Conservation (phyloP, 176 grass and related monocot genomes). For the Elymus sibiricus region DNA sequence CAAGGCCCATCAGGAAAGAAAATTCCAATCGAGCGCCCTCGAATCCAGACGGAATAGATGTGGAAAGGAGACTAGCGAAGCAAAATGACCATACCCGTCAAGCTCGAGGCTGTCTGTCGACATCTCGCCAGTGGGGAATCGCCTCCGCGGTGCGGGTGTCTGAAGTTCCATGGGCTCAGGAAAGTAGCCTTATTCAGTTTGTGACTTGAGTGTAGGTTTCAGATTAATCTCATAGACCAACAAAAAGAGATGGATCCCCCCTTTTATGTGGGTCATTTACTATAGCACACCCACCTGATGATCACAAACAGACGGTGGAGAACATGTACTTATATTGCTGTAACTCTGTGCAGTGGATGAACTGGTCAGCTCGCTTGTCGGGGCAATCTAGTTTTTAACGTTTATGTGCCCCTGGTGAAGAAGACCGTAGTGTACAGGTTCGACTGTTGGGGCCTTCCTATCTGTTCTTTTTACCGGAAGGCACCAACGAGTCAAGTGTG, state of each 20-base stretch:
- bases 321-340: conserved; percentile 52
- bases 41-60: too few species aligned
- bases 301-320: conserved; percentile 30
- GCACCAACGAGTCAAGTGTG: conserved; percentile 14
- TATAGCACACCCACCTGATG: conserved; percentile 46
- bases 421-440: conserved; percentile 52
- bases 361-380: conserved; percentile 27
- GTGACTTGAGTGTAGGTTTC: conserved; percentile 53
- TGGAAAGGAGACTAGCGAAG: too few species aligned
- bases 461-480: conserved; percentile 55
- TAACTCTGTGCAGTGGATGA: conserved; percentile 40
- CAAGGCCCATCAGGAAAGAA: too few species aligned
- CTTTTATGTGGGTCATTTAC: conserved; percentile 43
- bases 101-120: too few species aligned
- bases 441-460: conserved; percentile 31
- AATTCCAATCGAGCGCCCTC: too few species aligned
- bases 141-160: too few species aligned
- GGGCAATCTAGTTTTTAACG: conserved; percentile 49
- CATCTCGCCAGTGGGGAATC: too few species aligned
- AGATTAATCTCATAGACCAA: conserved; percentile 47
- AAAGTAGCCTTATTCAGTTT: conserved; percentile 36
- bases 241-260: conserved; percentile 8
- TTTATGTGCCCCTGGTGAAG: conserved; percentile 31
- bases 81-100: too few species aligned
- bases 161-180: conserved; percentile 39